These are phyloP conservation scores for Podaxis sp. DNA, from an alignment of 768 basidiomycete genomes.

Conservation along the genomic window DNA sequence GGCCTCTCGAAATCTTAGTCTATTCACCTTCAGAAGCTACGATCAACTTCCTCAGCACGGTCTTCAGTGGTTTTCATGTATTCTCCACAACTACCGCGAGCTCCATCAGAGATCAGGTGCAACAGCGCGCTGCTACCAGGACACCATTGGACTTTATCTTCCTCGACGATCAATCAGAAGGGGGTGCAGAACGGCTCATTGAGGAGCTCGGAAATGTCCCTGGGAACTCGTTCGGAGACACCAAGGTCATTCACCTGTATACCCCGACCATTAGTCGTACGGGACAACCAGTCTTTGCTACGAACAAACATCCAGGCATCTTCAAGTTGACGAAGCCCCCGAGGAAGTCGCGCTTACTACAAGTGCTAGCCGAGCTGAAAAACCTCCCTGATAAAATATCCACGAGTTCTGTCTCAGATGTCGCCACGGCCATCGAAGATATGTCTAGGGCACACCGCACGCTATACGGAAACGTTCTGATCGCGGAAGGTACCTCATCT, in stretches of 20 bases:
- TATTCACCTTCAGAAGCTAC: constrained; percentile 60
- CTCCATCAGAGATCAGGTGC: constrained; percentile 25
- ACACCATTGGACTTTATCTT: constrained; percentile 57
- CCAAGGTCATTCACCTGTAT: constrained; percentile 68
- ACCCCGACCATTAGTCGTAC: constrained; percentile 62
- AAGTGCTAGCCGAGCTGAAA: constrained; percentile 57
- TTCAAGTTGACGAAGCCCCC: constrained; percentile 72
- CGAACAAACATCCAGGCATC: constrained; percentile 48
- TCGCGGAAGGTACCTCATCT: constrained; percentile 57
- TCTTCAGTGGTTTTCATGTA: constrained; percentile 51
- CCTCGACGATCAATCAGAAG: constrained; percentile 63
- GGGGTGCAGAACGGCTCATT: constrained; percentile 51
- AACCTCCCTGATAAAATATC: constrained; percentile 44
- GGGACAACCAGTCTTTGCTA: constrained; percentile 46
- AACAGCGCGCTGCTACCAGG: constrained; percentile 22
- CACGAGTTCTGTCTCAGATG: constrained; percentile 29
- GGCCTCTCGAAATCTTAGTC: constrained; percentile 46
- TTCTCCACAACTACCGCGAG: constrained; percentile 44
- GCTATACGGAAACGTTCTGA: constrained; percentile 61
- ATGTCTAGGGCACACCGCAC: constrained; percentile 44
- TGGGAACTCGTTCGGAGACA: constrained; percentile 37
- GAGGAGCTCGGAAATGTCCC: constrained; percentile 39
- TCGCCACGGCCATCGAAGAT: constrained; percentile 42
- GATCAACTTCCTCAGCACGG: constrained; percentile 46
- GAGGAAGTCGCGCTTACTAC: constrained; percentile 52